Conservation (phyloP, 225 moss, liverwort and hornwort species). For the Pseudisothecium myosuroides region DNA sequence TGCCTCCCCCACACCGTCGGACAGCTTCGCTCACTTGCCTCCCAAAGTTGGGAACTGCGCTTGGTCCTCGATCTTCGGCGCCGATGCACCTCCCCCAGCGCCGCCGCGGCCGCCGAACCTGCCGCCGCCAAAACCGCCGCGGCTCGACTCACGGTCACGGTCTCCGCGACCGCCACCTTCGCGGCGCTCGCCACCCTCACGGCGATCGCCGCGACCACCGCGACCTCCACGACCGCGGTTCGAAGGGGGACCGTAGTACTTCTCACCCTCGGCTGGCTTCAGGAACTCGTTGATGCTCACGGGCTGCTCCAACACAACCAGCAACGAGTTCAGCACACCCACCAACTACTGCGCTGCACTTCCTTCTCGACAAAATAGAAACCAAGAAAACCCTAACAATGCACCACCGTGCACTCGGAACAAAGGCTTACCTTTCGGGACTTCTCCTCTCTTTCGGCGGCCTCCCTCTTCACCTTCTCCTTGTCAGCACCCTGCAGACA, state of each 20-base stretch:
- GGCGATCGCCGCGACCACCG: conserved; percentile 26
- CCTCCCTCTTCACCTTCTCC: conserved; percentile 76
- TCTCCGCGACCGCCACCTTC: conserved; percentile 20
- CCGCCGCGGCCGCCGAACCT: conserved; percentile 15
- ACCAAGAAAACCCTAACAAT: not conserved
- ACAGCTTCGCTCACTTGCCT: conserved; percentile 37
- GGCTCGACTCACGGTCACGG: conserved; percentile 18
- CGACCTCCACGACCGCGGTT: conserved; percentile 61
- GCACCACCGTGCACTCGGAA: not conserved
- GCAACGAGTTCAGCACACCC: not conserved
- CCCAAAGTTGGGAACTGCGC: conserved; percentile 81
- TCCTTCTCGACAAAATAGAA: too few species aligned
- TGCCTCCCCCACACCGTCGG: not conserved
- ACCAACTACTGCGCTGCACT: not conserved
- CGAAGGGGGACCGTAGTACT: conserved; percentile 42
- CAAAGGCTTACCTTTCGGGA: conserved; percentile 38
- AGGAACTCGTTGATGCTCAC: conserved; percentile 94
- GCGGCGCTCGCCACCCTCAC: conserved; percentile 23
- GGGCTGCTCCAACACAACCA: conserved; percentile 18
- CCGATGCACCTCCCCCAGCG: conserved; percentile 14
- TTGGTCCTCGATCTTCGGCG: conserved; percentile 86
- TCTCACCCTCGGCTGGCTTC: conserved; percentile 83
- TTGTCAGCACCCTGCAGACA: conserved; percentile 64
- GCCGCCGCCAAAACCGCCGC: conserved; percentile 10
- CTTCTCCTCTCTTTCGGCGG: conserved; percentile 74